A percentile compares a stretch with the other conserved stretches of the same genome.
These are phyloP conservation scores for Fallopia convolvulus DNA, from an alignment of 148 eudicot genomes.

Conservation along the genomic window DNA sequence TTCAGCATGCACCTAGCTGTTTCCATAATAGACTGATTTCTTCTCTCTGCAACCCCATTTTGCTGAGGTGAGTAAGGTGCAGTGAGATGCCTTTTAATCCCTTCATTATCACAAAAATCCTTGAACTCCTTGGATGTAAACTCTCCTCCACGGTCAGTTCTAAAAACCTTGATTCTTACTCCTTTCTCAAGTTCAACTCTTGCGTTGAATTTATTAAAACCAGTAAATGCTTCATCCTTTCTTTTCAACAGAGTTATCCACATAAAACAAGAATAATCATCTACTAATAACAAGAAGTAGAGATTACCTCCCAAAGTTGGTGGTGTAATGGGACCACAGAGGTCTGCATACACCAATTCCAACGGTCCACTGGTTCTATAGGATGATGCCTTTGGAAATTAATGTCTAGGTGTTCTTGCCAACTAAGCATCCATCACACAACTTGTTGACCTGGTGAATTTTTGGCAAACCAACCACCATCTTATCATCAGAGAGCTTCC, in stretches of 20 bases:
- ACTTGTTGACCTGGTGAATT: not conserved
- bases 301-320: not conserved
- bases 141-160: too few species aligned
- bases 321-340: not conserved
- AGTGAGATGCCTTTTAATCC: too few species aligned
- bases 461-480: not conserved
- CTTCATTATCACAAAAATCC: too few species aligned
- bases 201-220: not conserved
- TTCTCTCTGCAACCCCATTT: too few species aligned
- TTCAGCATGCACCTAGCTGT: too few species aligned
- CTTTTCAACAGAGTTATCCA: not conserved
- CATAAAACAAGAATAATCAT: not conserved
- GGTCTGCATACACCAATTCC: not conserved
- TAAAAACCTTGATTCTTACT: too few species aligned
- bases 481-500: not conserved
- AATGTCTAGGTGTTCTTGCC: not conserved
- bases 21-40: too few species aligned
- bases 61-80: too few species aligned
- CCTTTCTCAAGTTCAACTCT: too few species aligned
- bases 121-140: too few species aligned
- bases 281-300: not conserved
- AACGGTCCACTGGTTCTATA: not conserved
- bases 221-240: not conserved
- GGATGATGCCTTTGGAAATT: not conserved
- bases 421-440: not conserved